Evolutionary conservation across 2,329 filamentous ascomycete species (phyloP), one percentile per base, ranked within the genome.

Genomic region (Alternaria sp.): DNA sequence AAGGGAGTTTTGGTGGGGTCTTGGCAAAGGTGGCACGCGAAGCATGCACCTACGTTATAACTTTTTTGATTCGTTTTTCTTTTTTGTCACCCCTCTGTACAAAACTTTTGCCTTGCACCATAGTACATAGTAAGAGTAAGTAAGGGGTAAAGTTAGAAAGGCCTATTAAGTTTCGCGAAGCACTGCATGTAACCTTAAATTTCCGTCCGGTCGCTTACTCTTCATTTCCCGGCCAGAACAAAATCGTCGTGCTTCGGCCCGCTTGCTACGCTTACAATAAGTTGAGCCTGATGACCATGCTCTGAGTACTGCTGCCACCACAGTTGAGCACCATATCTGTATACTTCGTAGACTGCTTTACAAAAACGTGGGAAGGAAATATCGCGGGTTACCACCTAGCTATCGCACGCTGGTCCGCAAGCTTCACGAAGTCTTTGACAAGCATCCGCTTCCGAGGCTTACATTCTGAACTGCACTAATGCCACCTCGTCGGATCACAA

Each of bases 391-490:
- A 24, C 36, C 31, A 14, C 33, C 10, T 10, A 48, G 31, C 29
- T 50, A 48, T 41, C 21, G 17, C 17, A 26, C 23, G 4, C 29
- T 23, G 31, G 10, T 34, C 42, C 39, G n/a, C 37, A 34, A 53
- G 58, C 54, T 51, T 23, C 34, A 54, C 57, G 55, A 66, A 66
- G 63, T 62, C 56, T 65, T 65, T 29, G 40, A 65, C 60, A 66
- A 66, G 63, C 63, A 60, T 61, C 51, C 36, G 37, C 21, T 58
- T 40, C 54, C 61, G 54, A 62, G 59, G 57, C 62, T 62, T 62
- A 57, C 40, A 55, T 53, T 49, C 45, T 45, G 31, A 46, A 23
- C 23, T 42, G 44, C 37, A 39, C 41, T 45, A 28, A 14, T 23
- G 33, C 4, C 6, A 29, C 48, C n/a, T 14, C 34, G 21, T 21